Evolutionary conservation across 78 protist species (phyloP).

Genomic region (Emiliania huxleyi): DNA sequence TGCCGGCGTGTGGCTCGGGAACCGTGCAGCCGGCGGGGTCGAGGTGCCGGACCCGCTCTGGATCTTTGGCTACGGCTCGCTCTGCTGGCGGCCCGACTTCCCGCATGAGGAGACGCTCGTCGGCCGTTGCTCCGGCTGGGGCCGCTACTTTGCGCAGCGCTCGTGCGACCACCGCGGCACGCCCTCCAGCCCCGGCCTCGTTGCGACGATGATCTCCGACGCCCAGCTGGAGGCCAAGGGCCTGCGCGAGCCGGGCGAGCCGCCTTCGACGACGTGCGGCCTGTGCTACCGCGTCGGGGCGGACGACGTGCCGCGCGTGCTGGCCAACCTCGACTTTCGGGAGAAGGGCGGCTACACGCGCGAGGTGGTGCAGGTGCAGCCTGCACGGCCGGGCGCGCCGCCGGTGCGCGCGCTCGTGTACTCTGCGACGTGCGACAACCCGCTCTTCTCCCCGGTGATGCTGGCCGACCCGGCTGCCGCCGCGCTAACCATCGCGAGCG

Average conservation of each 20-base stretch:
- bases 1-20: not conserved
- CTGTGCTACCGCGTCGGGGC: constrained; percentile 52
- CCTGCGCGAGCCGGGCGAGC: not conserved
- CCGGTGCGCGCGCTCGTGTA: constrained; percentile 57
- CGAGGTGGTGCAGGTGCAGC: constrained; percentile 41
- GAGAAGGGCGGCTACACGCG: constrained; percentile 70
- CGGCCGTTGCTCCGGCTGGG: not conserved
- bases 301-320: constrained; percentile 37
- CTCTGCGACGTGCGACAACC: constrained; percentile 47
- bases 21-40: not conserved
- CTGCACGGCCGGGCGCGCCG: not conserved
- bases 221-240: not conserved
- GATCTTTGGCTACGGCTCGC: not conserved
- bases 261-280: constrained; percentile 56
- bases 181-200: not conserved
- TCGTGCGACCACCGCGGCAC: not conserved
- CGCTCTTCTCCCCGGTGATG: constrained; percentile 37
- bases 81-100: not conserved
- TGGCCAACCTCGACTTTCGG: constrained; percentile 59
- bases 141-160: not conserved
- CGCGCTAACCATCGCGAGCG: constrained; percentile 46
- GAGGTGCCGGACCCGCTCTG: not conserved
- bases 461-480: not conserved
- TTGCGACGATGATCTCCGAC: not conserved
- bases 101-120: not conserved